These are phyloP conservation scores for Xylariaceae sp. DNA, from an alignment of 2,329 filamentous ascomycete genomes.

Conservation along the genomic window DNA sequence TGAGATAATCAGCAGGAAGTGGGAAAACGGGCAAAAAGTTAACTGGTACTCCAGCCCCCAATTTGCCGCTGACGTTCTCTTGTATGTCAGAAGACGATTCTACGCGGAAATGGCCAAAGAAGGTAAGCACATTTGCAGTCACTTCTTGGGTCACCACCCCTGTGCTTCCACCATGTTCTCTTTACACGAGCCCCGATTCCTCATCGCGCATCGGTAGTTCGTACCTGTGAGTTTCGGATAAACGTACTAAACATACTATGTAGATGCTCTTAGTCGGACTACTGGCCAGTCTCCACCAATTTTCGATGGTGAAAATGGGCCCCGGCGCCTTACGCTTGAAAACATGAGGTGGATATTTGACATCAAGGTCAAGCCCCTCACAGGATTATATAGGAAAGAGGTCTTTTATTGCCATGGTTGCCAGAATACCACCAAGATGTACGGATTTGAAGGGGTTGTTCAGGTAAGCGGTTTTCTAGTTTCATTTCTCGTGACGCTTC, in stretches of 20 bases:
- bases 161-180: not conserved
- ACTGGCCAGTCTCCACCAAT: conserved; percentile 39
- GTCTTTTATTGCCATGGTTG: conserved; percentile 71
- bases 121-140: conserved; percentile 19
- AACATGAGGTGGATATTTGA: conserved; percentile 87
- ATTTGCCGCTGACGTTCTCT: conserved; percentile 67
- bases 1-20: conserved; percentile 60
- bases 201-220: not conserved
- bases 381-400: conserved; percentile 61
- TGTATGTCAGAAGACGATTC: conserved; percentile 62
- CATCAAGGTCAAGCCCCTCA: conserved; percentile 65
- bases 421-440: conserved; percentile 58
- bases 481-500: not conserved
- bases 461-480: conserved; percentile 37
- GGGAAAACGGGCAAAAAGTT: conserved; percentile 59
- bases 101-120: conserved; percentile 55
- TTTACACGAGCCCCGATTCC: not conserved
- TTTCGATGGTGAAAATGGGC: conserved; percentile 46
- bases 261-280: conserved; percentile 38
- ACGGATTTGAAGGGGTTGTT: conserved; percentile 71
- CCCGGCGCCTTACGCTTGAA: conserved; percentile 47
- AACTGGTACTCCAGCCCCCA: conserved; percentile 57
- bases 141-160: not conserved
- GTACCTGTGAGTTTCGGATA: not conserved
- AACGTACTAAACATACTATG: conserved; percentile 1